Conservation (phyloP, 2,329 filamentous ascomycete genomes). For the Metarhizium robertsii region DNA sequence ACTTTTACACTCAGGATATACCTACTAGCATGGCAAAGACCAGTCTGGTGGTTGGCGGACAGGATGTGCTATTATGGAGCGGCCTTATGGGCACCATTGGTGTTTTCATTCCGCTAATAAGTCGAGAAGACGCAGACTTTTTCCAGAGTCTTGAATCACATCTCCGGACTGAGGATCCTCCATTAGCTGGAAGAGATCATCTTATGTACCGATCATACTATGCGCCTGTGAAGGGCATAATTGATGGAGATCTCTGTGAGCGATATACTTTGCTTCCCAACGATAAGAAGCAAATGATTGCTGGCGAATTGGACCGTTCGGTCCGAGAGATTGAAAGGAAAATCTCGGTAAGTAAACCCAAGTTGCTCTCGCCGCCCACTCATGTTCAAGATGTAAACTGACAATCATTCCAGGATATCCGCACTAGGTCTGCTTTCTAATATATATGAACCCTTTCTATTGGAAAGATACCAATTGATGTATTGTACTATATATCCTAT, state of each 20-base stretch:
- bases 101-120: constrained; percentile 83
- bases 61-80: constrained; percentile 86
- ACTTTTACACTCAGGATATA: constrained; percentile 87
- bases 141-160: constrained; percentile 92
- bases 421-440: constrained; percentile 50
- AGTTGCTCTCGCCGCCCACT: background rate
- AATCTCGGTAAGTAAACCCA: constrained; percentile 54
- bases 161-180: constrained; percentile 76
- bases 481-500: constrained; percentile 14
- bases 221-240: constrained; percentile 88
- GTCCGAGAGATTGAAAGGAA: constrained; percentile 93
- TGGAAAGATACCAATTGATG: constrained; percentile 1
- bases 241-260: constrained; percentile 95
- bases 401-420: constrained; percentile 37
- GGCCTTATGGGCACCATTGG: constrained; percentile 92
- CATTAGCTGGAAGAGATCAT: constrained; percentile 86
- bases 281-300: constrained; percentile 93
- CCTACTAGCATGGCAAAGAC: constrained; percentile 86
- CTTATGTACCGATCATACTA: constrained; percentile 95
- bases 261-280: constrained; percentile 73
- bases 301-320: constrained; percentile 81
- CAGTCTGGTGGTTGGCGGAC: constrained; percentile 79
- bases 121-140: constrained; percentile 91
- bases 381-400: constrained; percentile 9
- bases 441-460: constrained; percentile 9